A percentile compares a stretch with the other conserved stretches of the same genome.
These are phyloP conservation scores for Pseudogymnoascus sp. DNA, from an alignment of 2,329 filamentous ascomycete genomes.

Conservation along the genomic window DNA sequence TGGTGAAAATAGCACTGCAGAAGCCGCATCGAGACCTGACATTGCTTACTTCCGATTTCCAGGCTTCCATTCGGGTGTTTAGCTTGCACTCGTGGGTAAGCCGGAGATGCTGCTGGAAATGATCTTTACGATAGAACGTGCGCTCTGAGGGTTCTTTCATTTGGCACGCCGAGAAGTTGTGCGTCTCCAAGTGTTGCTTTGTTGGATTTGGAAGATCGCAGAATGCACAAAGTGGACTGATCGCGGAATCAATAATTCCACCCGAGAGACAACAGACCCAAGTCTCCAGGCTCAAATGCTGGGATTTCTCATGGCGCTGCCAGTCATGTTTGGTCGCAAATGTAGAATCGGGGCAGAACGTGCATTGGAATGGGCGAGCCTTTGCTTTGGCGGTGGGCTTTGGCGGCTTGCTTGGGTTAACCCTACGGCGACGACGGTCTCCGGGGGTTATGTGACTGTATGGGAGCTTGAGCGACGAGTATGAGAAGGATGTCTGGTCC, in stretches of 20 bases:
- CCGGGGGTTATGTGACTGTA: slow-evolving; percentile 28
- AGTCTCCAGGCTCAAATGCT: slow-evolving; percentile 47
- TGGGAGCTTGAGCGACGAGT: slow-evolving; percentile 16
- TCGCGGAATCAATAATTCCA: slow-evolving; percentile 40
- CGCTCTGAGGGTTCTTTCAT: slow-evolving; percentile 48
- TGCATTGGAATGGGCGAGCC: slow-evolving; percentile 46
- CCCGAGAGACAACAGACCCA: slow-evolving; percentile 54
- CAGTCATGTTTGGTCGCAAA: slow-evolving; percentile 51
- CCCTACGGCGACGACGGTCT: slow-evolving; percentile 47
- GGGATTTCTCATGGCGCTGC: slow-evolving; percentile 49
- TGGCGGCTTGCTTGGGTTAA: slow-evolving; percentile 34
- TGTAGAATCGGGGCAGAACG: slow-evolving; percentile 44
- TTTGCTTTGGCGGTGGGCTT: slow-evolving; percentile 27
- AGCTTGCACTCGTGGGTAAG: slow-evolving; percentile 51
- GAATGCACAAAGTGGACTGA: slow-evolving; percentile 47
- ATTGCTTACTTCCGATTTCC: slow-evolving; percentile 46
- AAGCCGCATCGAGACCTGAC: slow-evolving; percentile 42
- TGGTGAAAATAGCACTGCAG: slow-evolving; percentile 31
- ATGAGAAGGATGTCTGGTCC: slow-evolving; percentile 5
- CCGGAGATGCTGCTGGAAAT: slow-evolving; percentile 51
- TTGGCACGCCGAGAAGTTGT: slow-evolving; percentile 50
- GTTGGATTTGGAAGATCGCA: slow-evolving; percentile 46
- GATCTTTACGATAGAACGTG: slow-evolving; percentile 55
- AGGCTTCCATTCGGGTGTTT: slow-evolving; percentile 45
- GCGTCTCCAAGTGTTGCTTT: slow-evolving; percentile 46